A percentile compares a stretch with the other conserved stretches of the same genome.
Evolutionary conservation across 2,329 filamentous ascomycete genomes (phyloP).

Genomic region (Fusarium chuoi): DNA sequence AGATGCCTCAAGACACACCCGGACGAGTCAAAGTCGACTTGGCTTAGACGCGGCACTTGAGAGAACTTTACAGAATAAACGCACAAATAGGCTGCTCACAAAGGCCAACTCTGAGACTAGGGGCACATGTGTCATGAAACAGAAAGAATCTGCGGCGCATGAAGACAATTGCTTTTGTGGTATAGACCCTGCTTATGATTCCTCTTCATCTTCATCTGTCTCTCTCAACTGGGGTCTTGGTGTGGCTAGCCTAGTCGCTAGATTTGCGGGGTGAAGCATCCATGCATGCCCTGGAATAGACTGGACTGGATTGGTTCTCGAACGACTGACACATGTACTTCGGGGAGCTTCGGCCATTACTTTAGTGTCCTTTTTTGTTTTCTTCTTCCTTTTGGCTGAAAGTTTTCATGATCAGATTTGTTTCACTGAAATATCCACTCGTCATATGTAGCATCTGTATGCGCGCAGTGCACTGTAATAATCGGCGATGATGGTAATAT

Average conservation of each 20-base stretch:
- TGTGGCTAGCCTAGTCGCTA: not conserved
- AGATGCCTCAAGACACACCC: slow-evolving; percentile 1
- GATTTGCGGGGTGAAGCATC: slow-evolving; percentile 29
- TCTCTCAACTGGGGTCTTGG: slow-evolving; percentile 3
- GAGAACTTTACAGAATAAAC: slow-evolving; percentile 29
- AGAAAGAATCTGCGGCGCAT: slow-evolving; percentile 11
- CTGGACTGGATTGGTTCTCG: slow-evolving; percentile 15
- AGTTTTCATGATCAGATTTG: slow-evolving; percentile 1
- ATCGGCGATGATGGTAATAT: not conserved
- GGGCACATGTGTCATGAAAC: slow-evolving; percentile 35
- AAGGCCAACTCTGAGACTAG: not conserved
- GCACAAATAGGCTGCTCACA: slow-evolving; percentile 43
- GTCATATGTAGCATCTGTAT: not conserved
- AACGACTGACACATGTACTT: not conserved
- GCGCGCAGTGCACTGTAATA: not conserved
- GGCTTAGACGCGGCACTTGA: slow-evolving; percentile 15
- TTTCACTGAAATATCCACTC: not conserved
- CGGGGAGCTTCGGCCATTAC: slow-evolving; percentile 13
- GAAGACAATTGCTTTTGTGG: slow-evolving; percentile 19
- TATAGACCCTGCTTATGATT: slow-evolving; percentile 9
- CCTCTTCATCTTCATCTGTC: not conserved
- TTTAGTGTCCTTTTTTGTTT: not conserved
- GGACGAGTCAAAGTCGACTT: slow-evolving; percentile 14
- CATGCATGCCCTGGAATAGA: slow-evolving; percentile 1
- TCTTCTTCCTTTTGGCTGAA: not conserved